Evolutionary conservation across 1,139 yeast genomes (phyloP).

Genomic region (Saccharomyces uvarum): DNA sequence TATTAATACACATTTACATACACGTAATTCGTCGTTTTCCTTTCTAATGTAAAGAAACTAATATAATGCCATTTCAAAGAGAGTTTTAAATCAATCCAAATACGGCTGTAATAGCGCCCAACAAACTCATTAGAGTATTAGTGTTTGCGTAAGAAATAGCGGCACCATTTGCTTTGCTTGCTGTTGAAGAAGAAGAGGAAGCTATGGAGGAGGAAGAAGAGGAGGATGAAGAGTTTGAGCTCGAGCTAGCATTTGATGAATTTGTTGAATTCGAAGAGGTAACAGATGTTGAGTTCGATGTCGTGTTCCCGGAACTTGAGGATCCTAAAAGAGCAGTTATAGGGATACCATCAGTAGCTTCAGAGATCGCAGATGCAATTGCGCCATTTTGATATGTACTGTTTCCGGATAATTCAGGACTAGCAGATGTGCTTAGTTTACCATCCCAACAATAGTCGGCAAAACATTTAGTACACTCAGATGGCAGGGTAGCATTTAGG

Average conservation of each 20-base stretch:
- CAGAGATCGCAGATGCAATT: slow-evolving; percentile 9
- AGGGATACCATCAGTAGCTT: slow-evolving; percentile 6
- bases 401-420: slow-evolving; percentile 6
- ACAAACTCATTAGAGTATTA: slow-evolving; percentile 7
- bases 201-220: slow-evolving; percentile 3
- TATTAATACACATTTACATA: not conserved
- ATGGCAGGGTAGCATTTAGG: slow-evolving; percentile 51
- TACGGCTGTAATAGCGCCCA: slow-evolving; percentile 9
- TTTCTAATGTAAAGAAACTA: not conserved
- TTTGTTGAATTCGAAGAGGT: slow-evolving; percentile 2
- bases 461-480: slow-evolving; percentile 70
- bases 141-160: slow-evolving; percentile 6
- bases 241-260: not conserved
- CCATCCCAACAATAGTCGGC: slow-evolving; percentile 81
- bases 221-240: not conserved
- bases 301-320: slow-evolving; percentile 1
- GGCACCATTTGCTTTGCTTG: slow-evolving; percentile 10
- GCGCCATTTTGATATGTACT: slow-evolving; percentile 2
- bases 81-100: slow-evolving; percentile 5
- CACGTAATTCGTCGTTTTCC: not conserved
- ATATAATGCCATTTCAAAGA: not conserved
- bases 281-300: not conserved
- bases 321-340: slow-evolving; percentile 4
- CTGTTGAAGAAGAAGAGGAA: slow-evolving; percentile 1
- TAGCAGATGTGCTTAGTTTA: slow-evolving; percentile 15